phyloP scores from a whole-genome alignment of 2,329 filamentous ascomycete species.

The Coccinonectria pachysandricola region DNA sequence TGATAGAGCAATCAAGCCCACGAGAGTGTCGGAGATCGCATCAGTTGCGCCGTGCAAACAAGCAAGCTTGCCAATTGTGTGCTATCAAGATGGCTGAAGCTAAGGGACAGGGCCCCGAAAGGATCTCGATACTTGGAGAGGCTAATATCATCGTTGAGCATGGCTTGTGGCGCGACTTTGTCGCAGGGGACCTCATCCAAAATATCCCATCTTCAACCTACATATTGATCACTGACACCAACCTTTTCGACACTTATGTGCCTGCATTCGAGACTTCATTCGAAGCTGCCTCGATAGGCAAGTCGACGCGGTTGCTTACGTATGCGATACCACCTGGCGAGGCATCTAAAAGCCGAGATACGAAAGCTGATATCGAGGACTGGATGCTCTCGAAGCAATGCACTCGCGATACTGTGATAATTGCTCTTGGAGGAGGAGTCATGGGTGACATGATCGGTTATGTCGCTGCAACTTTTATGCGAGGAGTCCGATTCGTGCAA shows the following conservation, averaged over 20 bases:
- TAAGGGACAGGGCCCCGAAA: constrained; percentile 32
- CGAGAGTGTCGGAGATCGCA: constrained; percentile 1
- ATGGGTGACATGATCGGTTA: constrained; percentile 98
- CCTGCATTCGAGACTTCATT: constrained; percentile 53
- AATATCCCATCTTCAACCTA: constrained; percentile 82
- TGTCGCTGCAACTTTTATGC: constrained; percentile 97
- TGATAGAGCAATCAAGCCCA: constrained; percentile 2
- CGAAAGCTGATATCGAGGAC: constrained; percentile 92
- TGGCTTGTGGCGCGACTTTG: constrained; percentile 75
- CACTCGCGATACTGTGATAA: constrained; percentile 87
- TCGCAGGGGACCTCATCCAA: constrained; percentile 68
- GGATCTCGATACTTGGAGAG: constrained; percentile 74
- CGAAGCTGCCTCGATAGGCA: constrained; percentile 16
- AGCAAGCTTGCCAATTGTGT: constrained; percentile 4
- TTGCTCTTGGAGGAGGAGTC: constrained; percentile 89
- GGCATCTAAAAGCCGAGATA: constrained; percentile 84
- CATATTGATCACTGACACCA: constrained; percentile 93
- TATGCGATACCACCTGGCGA: constrained; percentile 87
- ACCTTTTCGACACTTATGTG: constrained; percentile 72
- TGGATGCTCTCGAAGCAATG: constrained; percentile 92
- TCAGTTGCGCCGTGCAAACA: constrained; percentile 1
- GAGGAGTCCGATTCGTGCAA: constrained; percentile 90
- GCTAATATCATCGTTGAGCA: constrained; percentile 89
- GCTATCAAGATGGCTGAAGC: constrained; percentile 16
- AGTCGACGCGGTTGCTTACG: constrained; percentile 59